Evolutionary conservation across 169 alveolate genomes (phyloP).

Genomic region (Plasmodium gonderi): DNA sequence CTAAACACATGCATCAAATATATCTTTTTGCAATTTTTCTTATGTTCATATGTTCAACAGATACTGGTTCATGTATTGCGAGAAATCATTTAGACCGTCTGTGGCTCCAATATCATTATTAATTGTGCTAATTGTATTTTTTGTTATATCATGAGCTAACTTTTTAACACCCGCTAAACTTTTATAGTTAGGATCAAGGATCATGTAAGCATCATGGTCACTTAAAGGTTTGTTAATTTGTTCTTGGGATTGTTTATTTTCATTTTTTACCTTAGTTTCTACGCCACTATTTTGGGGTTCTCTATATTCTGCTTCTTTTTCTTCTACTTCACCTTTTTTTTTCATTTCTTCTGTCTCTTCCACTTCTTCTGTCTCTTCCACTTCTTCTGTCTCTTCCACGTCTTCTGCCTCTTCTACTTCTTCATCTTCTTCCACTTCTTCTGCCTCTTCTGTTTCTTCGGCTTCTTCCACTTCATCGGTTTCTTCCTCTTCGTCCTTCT

Average conservation of each 20-base stretch:
- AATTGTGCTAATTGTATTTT: background rate
- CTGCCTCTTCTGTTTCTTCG: background rate
- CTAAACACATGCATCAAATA: background rate
- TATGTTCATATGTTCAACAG: background rate
- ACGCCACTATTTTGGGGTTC: no score
- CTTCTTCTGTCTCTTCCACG: background rate
- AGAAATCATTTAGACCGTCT: background rate
- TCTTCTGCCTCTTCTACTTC: background rate
- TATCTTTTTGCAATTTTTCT: background rate
- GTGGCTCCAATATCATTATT: background rate
- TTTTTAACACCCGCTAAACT: background rate
- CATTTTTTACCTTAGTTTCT: no score
- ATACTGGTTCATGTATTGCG: background rate
- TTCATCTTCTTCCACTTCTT: background rate
- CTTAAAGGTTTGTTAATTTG: no score
- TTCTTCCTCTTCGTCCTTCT: background rate
- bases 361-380: background rate
- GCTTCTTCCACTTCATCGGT: background rate
- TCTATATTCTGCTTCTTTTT: no score
- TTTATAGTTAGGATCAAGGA: background rate
- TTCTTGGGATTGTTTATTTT: no score
- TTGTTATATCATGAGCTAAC: background rate
- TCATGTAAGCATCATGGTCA: background rate
- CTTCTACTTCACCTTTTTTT: no score
- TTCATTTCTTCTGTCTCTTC: background rate